A percentile compares a stretch with the other conserved stretches of the same genome.
These are phyloP conservation scores for Suillus brevipes DNA, from an alignment of 768 basidiomycete genomes.

Conservation along the genomic window DNA sequence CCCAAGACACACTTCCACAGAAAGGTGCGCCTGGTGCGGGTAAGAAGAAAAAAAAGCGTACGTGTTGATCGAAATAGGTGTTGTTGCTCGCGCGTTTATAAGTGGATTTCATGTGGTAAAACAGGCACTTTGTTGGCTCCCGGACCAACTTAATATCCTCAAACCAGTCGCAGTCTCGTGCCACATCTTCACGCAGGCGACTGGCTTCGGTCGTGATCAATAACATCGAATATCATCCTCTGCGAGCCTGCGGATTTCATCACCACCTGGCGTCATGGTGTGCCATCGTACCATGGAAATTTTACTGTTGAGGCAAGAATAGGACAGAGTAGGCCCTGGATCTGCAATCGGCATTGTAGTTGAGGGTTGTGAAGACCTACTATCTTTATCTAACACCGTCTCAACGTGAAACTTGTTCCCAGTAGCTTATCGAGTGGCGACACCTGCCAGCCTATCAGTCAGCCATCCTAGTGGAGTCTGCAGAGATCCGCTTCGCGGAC, in stretches of 20 bases:
- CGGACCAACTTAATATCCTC: slow-evolving; percentile 13
- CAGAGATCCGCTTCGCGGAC: slow-evolving; percentile 59
- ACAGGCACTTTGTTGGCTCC: slow-evolving; percentile 27
- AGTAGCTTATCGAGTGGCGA: slow-evolving; percentile 40
- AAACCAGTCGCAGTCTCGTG: not conserved
- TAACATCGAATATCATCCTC: not conserved
- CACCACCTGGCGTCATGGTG: not conserved
- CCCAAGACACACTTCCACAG: slow-evolving; percentile 44
- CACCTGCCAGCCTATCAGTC: slow-evolving; percentile 70
- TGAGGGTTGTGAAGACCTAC: not conserved
- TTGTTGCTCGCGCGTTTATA: not conserved
- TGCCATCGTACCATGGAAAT: not conserved
- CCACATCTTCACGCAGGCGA: not conserved
- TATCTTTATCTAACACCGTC: slow-evolving; percentile 3
- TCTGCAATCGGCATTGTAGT: not conserved
- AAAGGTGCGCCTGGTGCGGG: slow-evolving; percentile 53
- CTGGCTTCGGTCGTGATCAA: not conserved
- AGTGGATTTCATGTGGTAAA: slow-evolving; percentile 5
- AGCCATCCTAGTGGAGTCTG: slow-evolving; percentile 81
- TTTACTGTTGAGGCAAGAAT: not conserved
- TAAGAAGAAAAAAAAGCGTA: slow-evolving; percentile 80
- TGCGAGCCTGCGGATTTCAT: not conserved
- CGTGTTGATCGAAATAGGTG: slow-evolving; percentile 23
- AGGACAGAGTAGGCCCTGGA: not conserved
- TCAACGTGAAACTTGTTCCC: not conserved